phyloP scores from a whole-genome alignment of 2,329 filamentous ascomycete species.

The Talaromyces sp. region DNA sequence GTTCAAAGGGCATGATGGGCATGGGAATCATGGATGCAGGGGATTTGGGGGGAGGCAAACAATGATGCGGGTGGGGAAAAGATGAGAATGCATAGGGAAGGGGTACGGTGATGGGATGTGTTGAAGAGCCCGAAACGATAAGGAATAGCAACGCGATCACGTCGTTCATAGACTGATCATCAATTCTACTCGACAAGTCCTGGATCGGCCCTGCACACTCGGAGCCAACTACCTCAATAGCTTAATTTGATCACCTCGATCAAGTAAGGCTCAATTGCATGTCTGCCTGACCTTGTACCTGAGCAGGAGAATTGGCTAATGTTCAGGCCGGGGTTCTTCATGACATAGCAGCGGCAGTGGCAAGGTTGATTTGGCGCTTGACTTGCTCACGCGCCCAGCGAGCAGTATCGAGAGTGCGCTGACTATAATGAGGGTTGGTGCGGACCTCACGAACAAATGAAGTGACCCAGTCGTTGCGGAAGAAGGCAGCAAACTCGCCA shows the following conservation, averaged over 20 bases:
- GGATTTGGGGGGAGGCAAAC: conserved; percentile 20
- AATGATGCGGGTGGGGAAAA: conserved; percentile 20
- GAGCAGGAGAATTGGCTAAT: background rate
- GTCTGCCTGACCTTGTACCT: background rate
- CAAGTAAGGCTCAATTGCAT: background rate
- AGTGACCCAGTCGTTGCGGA: conserved; percentile 88
- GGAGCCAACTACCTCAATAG: background rate
- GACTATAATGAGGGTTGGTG: conserved; percentile 78
- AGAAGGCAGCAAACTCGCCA: conserved; percentile 77
- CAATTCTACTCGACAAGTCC: background rate
- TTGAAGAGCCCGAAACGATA: background rate
- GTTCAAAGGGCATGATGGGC: conserved; percentile 9
- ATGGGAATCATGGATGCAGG: conserved; percentile 15
- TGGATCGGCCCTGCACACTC: background rate
- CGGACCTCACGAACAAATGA: conserved; percentile 88
- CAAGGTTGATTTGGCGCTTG: conserved; percentile 67
- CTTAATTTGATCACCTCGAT: background rate
- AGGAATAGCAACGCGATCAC: background rate
- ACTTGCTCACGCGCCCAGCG: conserved; percentile 97
- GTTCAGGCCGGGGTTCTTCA: conserved; percentile 23
- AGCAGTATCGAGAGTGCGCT: conserved; percentile 87
- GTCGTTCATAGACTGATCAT: background rate
- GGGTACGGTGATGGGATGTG: conserved; percentile 9
- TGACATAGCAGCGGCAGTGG: conserved; percentile 37
- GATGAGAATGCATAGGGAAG: conserved; percentile 4